Conservation (phyloP, 352 stramenopile species). For the Phytopythium helicoides region DNA sequence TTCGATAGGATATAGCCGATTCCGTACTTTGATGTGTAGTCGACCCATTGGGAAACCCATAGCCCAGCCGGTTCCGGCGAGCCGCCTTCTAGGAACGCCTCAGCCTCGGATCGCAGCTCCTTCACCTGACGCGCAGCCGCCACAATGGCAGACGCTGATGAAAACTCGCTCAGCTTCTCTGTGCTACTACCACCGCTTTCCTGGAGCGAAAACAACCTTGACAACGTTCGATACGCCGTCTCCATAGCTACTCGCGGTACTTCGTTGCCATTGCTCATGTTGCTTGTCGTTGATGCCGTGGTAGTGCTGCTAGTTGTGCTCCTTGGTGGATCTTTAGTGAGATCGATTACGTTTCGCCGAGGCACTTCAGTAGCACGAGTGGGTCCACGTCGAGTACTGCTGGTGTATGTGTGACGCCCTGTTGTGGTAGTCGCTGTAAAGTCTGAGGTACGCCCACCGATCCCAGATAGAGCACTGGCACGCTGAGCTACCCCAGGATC, state of each 20-base stretch:
- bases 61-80: conserved; percentile 50
- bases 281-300: not conserved
- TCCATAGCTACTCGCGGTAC: conserved; percentile 42
- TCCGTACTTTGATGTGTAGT: conserved; percentile 99
- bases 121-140: conserved; percentile 63
- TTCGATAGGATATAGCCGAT: conserved; percentile 98
- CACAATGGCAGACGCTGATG: conserved; percentile 55
- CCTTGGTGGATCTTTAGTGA: conserved; percentile 3
- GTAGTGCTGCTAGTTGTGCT: conserved; percentile 4
- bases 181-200: conserved; percentile 30
- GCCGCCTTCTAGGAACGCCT: conserved; percentile 24
- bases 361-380: not conserved
- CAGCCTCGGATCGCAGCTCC: conserved; percentile 51
- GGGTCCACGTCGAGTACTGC: not conserved
- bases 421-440: not conserved
- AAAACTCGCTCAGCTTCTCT: conserved; percentile 49
- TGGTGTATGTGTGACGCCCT: not conserved
- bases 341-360: not conserved
- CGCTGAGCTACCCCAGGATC: conserved; percentile 17
- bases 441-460: not conserved
- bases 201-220: conserved; percentile 67
- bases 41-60: conserved; percentile 97
- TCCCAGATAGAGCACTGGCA: not conserved
- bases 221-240: conserved; percentile 49
- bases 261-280: conserved; percentile 2